Evolutionary conservation across 1,284 basidiomycete genomes (phyloP).

Genomic region (Trichosporon sp.): DNA sequence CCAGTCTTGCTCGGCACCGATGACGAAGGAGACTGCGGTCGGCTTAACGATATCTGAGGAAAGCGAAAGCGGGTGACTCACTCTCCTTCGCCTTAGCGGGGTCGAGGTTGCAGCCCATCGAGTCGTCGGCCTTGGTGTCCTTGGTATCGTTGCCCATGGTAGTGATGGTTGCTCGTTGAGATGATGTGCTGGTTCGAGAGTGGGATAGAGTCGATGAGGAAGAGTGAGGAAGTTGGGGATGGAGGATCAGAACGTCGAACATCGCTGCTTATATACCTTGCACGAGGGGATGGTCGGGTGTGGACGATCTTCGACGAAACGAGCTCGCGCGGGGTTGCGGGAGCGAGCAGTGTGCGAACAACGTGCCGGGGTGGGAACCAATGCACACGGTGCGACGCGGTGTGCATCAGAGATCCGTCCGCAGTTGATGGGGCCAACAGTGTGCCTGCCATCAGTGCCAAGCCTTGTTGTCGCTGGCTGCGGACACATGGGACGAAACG

Average conservation of each 20-base stretch:
- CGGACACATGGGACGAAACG: too few species aligned
- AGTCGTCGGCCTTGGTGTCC: not conserved
- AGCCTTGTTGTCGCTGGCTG: too few species aligned
- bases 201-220: not conserved
- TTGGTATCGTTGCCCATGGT: not conserved
- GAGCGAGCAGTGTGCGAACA: not conserved
- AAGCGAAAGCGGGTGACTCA: not conserved
- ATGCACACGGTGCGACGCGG: not conserved
- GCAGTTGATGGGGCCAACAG: not conserved
- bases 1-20: not conserved
- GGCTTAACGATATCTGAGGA: not conserved
- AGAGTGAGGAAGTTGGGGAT: not conserved
- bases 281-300: not conserved
- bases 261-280: not conserved
- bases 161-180: not conserved
- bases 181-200: not conserved
- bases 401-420: not conserved
- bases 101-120: conserved; percentile 5
- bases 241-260: not conserved
- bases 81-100: conserved; percentile 15
- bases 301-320: not conserved
- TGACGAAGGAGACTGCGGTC: not conserved
- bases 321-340: too few species aligned
- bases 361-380: not conserved
- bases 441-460: not conserved